Evolutionary conservation across 2,329 filamentous ascomycete species (phyloP).

Genomic region (Diaporthe sp.): DNA sequence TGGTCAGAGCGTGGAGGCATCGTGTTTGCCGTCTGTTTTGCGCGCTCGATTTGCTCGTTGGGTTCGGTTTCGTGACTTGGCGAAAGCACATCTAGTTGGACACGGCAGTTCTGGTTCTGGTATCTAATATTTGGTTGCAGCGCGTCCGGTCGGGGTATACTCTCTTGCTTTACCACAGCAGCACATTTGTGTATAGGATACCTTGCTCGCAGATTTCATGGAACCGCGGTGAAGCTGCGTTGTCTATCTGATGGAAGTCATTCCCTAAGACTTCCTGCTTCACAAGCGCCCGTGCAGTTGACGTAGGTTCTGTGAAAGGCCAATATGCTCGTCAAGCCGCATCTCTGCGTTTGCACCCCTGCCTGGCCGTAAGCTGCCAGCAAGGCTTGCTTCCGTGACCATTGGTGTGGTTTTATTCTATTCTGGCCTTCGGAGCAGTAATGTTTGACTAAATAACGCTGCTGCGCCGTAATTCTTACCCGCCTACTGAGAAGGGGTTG

Average conservation of each 20-base stretch:
- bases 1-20: conserved; percentile 22
- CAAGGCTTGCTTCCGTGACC: background rate
- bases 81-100: conserved; percentile 13
- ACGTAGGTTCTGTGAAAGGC: background rate
- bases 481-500: no score
- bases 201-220: conserved; percentile 31
- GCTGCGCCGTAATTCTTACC: no score
- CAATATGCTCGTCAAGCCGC: background rate
- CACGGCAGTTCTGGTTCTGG: conserved; percentile 24
- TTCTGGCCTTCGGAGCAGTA: background rate
- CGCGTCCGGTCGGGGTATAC: conserved; percentile 20
- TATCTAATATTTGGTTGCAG: conserved; percentile 30
- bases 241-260: background rate
- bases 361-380: background rate
- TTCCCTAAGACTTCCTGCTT: background rate
- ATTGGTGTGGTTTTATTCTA: no score
- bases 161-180: conserved; percentile 28
- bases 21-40: conserved; percentile 21
- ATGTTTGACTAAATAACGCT: background rate
- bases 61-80: conserved; percentile 19
- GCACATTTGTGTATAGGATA: conserved; percentile 37
- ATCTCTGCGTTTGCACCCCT: no score
- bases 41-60: conserved; percentile 8
- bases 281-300: background rate
- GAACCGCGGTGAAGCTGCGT: background rate